phyloP scores from a whole-genome alignment of 441 rosid genomes.

The Jatropha podagrica region DNA sequence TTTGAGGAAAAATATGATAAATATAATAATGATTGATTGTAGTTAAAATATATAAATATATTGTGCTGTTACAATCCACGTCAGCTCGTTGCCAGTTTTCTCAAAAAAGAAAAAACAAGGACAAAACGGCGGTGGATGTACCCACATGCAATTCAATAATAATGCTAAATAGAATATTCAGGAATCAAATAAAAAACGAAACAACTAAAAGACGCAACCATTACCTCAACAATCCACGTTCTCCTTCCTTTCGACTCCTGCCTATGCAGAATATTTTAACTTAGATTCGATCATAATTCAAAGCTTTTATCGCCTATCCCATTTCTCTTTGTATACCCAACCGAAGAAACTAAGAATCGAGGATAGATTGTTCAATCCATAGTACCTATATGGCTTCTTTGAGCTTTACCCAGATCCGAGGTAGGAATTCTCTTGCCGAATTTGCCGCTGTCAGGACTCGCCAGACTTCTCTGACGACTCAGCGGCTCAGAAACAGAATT shows the following conservation, averaged over 20 bases:
- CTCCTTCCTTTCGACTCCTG: not conserved
- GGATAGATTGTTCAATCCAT: not conserved
- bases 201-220: slow-evolving; percentile 3
- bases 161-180: not conserved
- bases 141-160: slow-evolving; percentile 1
- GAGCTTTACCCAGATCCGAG: slow-evolving; percentile 43
- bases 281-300: slow-evolving; percentile 2
- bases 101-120: too few relatives aligned
- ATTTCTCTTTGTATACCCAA: not conserved
- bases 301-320: not conserved
- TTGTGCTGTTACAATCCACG: too few relatives aligned
- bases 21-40: too few relatives aligned
- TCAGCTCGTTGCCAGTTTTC: too few relatives aligned
- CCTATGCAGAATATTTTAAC: not conserved
- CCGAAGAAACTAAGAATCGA: not conserved
- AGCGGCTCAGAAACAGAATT: slow-evolving; percentile 31
- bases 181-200: not conserved
- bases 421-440: slow-evolving; percentile 31
- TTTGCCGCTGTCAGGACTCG: slow-evolving; percentile 27
- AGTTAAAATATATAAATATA: too few relatives aligned
- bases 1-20: too few relatives aligned
- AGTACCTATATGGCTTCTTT: slow-evolving; percentile 50
- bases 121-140: not conserved
- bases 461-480: slow-evolving; percentile 22
- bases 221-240: slow-evolving; percentile 14